Evolutionary conservation across 805 yeast genomes (phyloP).

Genomic region (Dipodascus albidus): DNA sequence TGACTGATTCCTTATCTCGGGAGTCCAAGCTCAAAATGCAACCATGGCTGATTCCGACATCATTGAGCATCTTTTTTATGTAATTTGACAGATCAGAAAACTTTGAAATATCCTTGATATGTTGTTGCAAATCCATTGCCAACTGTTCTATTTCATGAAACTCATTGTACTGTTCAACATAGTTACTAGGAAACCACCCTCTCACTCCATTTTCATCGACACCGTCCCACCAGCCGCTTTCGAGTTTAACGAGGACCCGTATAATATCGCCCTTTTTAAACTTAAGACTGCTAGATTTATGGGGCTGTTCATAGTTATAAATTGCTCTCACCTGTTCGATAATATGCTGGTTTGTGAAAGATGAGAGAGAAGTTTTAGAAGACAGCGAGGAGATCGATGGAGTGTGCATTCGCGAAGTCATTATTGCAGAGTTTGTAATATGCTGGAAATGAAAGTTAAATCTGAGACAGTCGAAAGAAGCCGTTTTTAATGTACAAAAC

Average conservation of each 20-base stretch:
- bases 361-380: not conserved
- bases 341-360: not conserved
- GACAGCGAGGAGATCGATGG: not conserved
- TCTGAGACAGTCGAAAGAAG: too few relatives aligned
- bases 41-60: not conserved
- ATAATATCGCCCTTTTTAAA: conserved; percentile 57
- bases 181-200: conserved; percentile 81
- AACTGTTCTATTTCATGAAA: conserved; percentile 47
- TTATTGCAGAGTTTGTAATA: not conserved
- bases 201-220: conserved; percentile 38
- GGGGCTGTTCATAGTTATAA: conserved; percentile 47
- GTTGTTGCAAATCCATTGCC: conserved; percentile 36
- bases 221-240: conserved; percentile 87
- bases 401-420: not conserved
- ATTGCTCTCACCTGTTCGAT: conserved; percentile 50
- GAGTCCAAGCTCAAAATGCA: not conserved
- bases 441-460: too few relatives aligned
- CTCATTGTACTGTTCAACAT: conserved; percentile 64
- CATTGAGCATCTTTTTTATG: not conserved
- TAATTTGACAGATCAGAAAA: conserved; percentile 28
- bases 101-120: conserved; percentile 41
- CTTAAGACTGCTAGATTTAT: conserved; percentile 40
- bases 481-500: too few relatives aligned
- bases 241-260: conserved; percentile 50
- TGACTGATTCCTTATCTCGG: not conserved